Base-by-base conservation (phyloP, 176 grass and related monocot species). In the Phoenix dactylifera region DNA sequence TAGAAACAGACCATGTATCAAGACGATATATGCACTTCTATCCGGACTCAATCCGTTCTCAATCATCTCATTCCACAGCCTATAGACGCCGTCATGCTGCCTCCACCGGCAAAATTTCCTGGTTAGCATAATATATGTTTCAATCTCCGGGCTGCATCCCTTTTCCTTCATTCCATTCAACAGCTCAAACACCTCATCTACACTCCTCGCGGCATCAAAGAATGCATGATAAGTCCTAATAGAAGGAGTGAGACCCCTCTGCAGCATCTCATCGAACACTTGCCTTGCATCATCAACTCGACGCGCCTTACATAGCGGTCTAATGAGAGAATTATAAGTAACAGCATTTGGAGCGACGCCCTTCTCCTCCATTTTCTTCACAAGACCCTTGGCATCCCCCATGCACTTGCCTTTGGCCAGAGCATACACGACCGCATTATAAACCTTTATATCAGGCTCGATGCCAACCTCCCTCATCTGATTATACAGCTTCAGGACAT, bases 221-320 rank as follows among this genome's bases (percentile, higher is more conserved):
- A 96, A 82, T 0, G 86, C 77, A 72, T 96, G 92, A 19, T 87
- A 96, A 15, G 92, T 90, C 68, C 83, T 82, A 52, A 85, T 54
- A 20, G 83, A 90, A 26, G 92, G 75, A 22, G 68, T 57, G 3
- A 96, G 76, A 9, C 59, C 70, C 66, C 63, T 90, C 52, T 57
- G 22, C 22, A 89, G 61, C 86, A 96, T 90, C 64, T 86, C 80
- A 62, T 85, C 75, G 61, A 96, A 72, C 54, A 85, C 52, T 32
- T 87, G 62, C 72, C 66, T 74, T 52, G 92, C 92, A 58, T 85
- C 72, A 16, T 96, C 75, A 50, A 87, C 25, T 26, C 7, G 73
- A 15, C 30, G 76, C 71, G 22, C 58, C 58, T 90, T 90, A 52
- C 92, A 96, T 15, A 96, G 77, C 48, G 92, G 86, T 6, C 73